These are phyloP conservation scores for Spongiforma sp. DNA, from an alignment of 1,284 basidiomycete genomes.

Conservation along the genomic window DNA sequence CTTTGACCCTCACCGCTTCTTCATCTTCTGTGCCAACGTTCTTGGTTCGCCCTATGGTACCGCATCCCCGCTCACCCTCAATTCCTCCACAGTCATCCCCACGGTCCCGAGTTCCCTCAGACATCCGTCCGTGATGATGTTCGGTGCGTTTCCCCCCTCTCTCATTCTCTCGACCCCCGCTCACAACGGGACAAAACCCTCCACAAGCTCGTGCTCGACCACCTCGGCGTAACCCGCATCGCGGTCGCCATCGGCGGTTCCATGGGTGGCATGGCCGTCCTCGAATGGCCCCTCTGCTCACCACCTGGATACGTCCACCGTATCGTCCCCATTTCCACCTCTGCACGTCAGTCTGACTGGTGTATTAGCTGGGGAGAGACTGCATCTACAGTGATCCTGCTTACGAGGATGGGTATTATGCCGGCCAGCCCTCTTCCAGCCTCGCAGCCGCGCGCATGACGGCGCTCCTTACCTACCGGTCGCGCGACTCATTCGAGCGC, in stretches of 20 bases:
- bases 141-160: constrained; percentile 57
- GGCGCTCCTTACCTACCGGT: constrained; percentile 93
- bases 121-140: constrained; percentile 96
- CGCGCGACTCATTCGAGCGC: constrained; percentile 91
- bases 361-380: constrained; percentile 99
- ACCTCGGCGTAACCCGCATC: constrained; percentile 81
- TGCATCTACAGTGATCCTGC: constrained; percentile 95
- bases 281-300: constrained; percentile 95
- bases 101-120: constrained; percentile 94
- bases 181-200: too few species aligned
- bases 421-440: constrained; percentile 78
- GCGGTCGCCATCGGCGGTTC: constrained; percentile 95
- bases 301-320: constrained; percentile 84
- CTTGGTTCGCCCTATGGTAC: constrained; percentile 97
- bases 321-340: constrained; percentile 92
- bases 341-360: constrained; percentile 96
- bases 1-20: constrained; percentile 89
- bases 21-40: constrained; percentile 95
- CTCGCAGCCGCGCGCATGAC: constrained; percentile 96
- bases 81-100: constrained; percentile 82
- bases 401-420: constrained; percentile 90
- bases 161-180: too few species aligned
- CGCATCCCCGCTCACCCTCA: constrained; percentile 82
- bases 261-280: constrained; percentile 98
- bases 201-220: constrained; percentile 89